Percentiles rank a stretch among this genome's conserved stretches.
phyloP scores from a whole-genome alignment of 352 stramenopile species.

The Phytophthora uliginosa region DNA sequence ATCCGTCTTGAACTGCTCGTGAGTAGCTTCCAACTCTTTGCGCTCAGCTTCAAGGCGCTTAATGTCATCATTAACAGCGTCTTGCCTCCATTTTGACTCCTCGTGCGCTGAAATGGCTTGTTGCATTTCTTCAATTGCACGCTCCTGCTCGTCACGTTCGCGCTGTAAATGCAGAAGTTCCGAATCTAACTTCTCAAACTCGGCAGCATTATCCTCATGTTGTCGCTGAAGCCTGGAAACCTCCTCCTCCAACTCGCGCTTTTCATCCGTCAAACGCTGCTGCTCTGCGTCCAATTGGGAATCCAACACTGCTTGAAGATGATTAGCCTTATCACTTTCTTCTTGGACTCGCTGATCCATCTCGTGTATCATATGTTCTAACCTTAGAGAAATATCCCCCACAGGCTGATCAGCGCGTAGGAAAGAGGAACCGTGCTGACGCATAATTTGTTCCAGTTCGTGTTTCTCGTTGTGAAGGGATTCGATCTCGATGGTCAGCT shows the following conservation, averaged over 20 bases:
- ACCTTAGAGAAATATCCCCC: conserved; percentile 42
- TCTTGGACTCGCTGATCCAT: conserved; percentile 52
- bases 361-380: conserved; percentile 54
- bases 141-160: conserved; percentile 63
- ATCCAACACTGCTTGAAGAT: conserved; percentile 51
- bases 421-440: conserved; percentile 22
- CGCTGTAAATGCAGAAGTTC: conserved; percentile 50
- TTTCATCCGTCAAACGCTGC: conserved; percentile 32
- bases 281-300: conserved; percentile 36
- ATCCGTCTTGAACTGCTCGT: conserved; percentile 57
- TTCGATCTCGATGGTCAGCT: conserved; percentile 47
- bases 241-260: conserved; percentile 37
- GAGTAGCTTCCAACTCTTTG: conserved; percentile 39
- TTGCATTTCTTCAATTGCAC: conserved; percentile 49
- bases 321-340: conserved; percentile 52
- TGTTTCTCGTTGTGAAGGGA: conserved; percentile 52
- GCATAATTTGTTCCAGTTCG: conserved; percentile 38
- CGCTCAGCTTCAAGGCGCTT: conserved; percentile 33
- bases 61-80: conserved; percentile 21
- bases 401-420: conserved; percentile 32
- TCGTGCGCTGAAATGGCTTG: conserved; percentile 45
- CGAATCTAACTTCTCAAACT: conserved; percentile 39
- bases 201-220: conserved; percentile 29
- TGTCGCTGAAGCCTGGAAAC: conserved; percentile 36
- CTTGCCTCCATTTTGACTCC: conserved; percentile 33